A percentile compares a stretch with the other conserved stretches of the same genome.
Conservation (phyloP, 345 rosid genomes). For the Eucalyptus cloeziana region DNA sequence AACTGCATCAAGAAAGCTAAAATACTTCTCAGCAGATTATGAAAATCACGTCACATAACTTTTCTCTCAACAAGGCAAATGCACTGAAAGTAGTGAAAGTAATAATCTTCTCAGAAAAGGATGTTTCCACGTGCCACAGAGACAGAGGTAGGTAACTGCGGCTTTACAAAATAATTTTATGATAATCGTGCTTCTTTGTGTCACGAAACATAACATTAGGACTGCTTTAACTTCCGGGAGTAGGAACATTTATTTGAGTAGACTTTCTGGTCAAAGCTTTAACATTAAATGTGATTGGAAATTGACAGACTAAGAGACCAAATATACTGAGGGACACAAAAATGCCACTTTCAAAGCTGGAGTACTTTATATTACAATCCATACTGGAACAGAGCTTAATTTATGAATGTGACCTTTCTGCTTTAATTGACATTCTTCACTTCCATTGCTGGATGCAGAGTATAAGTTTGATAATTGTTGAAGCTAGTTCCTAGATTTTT, state of each 20-base stretch:
- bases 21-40: background rate
- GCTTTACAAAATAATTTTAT: background rate
- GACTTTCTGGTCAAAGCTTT: background rate
- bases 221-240: background rate
- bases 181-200: background rate
- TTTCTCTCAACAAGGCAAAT: background rate
- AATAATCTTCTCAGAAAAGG: background rate
- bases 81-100: background rate
- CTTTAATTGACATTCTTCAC: background rate
- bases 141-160: background rate
- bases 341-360: background rate
- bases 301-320: background rate
- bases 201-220: background rate
- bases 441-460: background rate
- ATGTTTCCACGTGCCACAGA: background rate
- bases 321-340: background rate
- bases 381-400: background rate
- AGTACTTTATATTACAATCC: background rate
- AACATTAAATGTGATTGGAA: background rate
- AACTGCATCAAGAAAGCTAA: background rate
- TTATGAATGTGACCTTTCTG: background rate
- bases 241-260: background rate
- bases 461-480: background rate
- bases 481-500: background rate
- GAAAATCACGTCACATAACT: background rate